phyloP scores from a whole-genome alignment of 116 monocot genomes.

The Phalaenopsis hybrid region DNA sequence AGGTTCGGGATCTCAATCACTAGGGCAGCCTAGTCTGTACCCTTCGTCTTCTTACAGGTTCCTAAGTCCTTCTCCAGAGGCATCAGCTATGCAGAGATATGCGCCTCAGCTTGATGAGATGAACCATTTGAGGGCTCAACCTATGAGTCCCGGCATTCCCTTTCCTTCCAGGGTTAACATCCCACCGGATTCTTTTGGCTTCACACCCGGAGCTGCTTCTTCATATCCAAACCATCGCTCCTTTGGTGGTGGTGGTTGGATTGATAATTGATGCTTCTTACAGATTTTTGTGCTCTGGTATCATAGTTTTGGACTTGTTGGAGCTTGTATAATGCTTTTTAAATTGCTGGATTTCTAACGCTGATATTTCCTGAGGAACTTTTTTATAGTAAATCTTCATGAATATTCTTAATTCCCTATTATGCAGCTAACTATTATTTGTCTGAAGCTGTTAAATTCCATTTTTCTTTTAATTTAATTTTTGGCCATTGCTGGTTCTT shows the following conservation, averaged over 20 bases:
- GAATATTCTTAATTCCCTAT: no score
- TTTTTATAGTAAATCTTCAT: no score
- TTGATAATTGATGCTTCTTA: slow-evolving; percentile 19
- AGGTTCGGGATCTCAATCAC: slow-evolving; percentile 2
- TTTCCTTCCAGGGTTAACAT: slow-evolving; percentile 3
- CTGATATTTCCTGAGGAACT: no score
- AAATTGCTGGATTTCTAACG: no score
- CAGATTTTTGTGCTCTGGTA: no score
- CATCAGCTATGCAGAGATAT: slow-evolving; percentile 45
- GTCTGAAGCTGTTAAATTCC: no score
- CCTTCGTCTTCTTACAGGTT: slow-evolving; percentile 13
- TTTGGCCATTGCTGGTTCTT: no score
- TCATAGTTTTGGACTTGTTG: no score
- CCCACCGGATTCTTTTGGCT: slow-evolving; percentile 16
- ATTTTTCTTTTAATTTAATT: no score
- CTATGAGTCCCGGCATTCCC: slow-evolving; percentile 4
- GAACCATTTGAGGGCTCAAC: slow-evolving; percentile 18
- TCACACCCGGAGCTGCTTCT: slow-evolving; percentile 9
- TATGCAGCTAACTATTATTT: no score
- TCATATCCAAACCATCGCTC: slow-evolving; percentile 23
- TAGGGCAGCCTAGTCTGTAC: background rate
- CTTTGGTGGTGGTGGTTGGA: slow-evolving; percentile 24
- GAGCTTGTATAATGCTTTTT: no score
- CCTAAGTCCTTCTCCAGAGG: slow-evolving; percentile 12
- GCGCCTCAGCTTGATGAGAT: slow-evolving; percentile 47